Base-by-base conservation (phyloP, 305 asterid genomes). In the Plantago coronopus region DNA sequence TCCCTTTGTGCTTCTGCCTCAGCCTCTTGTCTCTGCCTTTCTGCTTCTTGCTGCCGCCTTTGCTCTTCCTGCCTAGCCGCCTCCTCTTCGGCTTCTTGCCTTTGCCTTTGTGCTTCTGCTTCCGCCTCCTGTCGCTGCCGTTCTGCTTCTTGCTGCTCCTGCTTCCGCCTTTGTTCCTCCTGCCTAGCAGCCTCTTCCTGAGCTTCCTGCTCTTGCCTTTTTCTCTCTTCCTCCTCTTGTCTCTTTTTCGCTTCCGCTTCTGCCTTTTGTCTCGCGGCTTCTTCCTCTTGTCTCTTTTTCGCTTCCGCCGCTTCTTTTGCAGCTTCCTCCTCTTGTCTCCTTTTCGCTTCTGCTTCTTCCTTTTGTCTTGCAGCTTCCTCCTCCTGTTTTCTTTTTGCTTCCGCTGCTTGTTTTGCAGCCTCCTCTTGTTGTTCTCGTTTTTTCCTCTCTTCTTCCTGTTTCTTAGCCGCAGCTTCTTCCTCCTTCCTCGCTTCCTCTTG, bases 361-460 rank as follows among this genome's bases (percentile, higher is more conserved):
- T 45, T 22, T 4, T 17, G 22, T 1, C 18, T 16, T 21, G 7
- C 55, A 43, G 57, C 67, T 22, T 62, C 67, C 29, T 57, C 83
- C 17, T 69, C 67, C 25, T 8, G 22, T 18, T 14, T 25, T 7
- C 57, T 27, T 2, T 29, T 58, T 22, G 42, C 67, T 5, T 64
- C 63, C 17, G 43, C 73, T 9, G 34, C 22, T 47, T 40, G 11
- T 69, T 71, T 21, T 55, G 58, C 17, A 22, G 14, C 25, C 19
- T 31, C 51, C 11, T 50, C 63, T 27, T 27, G 71, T 27, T 59
- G 69, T 17, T 65, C 71, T 10, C 65, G 48, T 45, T 21, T 40
- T 27, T 45, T 64, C 20, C 55, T 57, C 27, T 62, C 77, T 9
- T 76, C 77, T 38, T 66, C 71, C 20, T 60, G 62, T 25, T 34